Evolutionary conservation across 495 filamentous ascomycete genomes (phyloP), one percentile per base, ranked within the genome.

Genomic region (Annulohypoxylon moriforme): DNA sequence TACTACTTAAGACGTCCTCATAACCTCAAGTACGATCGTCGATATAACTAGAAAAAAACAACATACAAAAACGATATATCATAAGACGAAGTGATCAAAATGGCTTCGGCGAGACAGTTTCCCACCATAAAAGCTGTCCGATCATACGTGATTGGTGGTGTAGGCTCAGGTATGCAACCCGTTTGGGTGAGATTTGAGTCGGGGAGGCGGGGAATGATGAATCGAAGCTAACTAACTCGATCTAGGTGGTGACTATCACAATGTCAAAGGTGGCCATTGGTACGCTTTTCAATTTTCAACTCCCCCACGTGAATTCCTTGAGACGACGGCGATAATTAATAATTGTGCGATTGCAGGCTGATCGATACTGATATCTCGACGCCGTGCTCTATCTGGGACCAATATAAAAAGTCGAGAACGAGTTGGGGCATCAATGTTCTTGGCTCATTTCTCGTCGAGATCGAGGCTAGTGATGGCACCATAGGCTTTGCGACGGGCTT

Each of bases 371-470:
- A 93, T 65, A 97, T 97, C 76, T 92, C 94, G 0, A 97, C 93
- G 13, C 94, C 94, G 0, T 96, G 95, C 88, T 94, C 94, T 40
- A 83, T 87, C 74, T 97, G 93, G 87, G 91, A 94, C 65, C 83
- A 95, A 72, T 97, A 97, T 80, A 89, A 94, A 52, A 86, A 89
- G 46, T 96, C 94, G 34, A 84, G 94, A 60, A 97, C 94, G 40
- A 94, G 91, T 73, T 97, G 94, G 93, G 94, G 94, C 25, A 97
- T 97, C 85, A 97, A 97, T 71, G 94, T 97, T 8, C 80, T 97
- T 64, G 94, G 94, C 18, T 97, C 94, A 1, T 96, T 97, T 84
- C 94, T 92, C 68, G 88, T 97, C n/a, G 93, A 97, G 77, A 89
- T 97, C 47, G 93, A 95, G 74, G 92, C 92, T 9, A 91, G 87